phyloP scores from a whole-genome alignment of 2,329 filamentous ascomycete species.

The Ceratocystis lukuohia region DNA sequence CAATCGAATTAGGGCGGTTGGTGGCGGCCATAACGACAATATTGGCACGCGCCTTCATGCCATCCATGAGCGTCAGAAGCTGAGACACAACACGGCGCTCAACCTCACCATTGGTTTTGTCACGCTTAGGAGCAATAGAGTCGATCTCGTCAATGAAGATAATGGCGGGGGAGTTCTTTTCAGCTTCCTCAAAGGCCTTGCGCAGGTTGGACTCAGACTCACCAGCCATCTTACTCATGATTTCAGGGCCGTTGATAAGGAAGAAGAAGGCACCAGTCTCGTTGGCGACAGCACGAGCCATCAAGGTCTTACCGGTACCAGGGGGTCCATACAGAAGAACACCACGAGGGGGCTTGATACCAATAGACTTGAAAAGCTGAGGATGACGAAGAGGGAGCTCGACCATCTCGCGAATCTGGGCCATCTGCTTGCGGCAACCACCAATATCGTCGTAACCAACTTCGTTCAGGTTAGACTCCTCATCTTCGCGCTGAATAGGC shows the following conservation, averaged over 20 bases:
- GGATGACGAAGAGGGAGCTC: conserved; percentile 93
- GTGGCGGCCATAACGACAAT: conserved; percentile 98
- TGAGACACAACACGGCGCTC: conserved; percentile 97
- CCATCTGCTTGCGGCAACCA: conserved; percentile 99
- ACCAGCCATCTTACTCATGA: conserved; percentile 99
- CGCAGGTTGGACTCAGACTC: conserved; percentile 96
- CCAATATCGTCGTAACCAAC: conserved; percentile 99
- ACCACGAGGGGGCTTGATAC: conserved; percentile 98
- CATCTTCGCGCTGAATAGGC: conserved; percentile 87
- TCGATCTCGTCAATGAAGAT: conserved; percentile 99
- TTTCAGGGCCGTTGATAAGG: conserved; percentile 96
- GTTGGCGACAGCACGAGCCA: conserved; percentile 97
- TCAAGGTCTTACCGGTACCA: conserved; percentile 97
- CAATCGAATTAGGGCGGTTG: conserved; percentile 97
- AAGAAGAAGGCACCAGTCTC: conserved; percentile 99
- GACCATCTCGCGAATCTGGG: conserved; percentile 96
- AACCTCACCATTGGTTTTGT: conserved; percentile 98
- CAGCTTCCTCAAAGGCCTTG: conserved; percentile 98
- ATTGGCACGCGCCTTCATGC: conserved; percentile 98
- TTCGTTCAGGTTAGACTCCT: conserved; percentile 98
- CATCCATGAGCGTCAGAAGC: conserved; percentile 94
- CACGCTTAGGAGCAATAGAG: conserved; percentile 97
- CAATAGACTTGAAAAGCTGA: conserved; percentile 98
- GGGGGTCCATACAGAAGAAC: conserved; percentile 93
- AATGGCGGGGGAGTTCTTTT: conserved; percentile 98